A percentile compares a stretch with the other conserved stretches of the same genome.
phyloP scores from a whole-genome alignment of 179 eudicot genomes.

The Silene vulgaris region DNA sequence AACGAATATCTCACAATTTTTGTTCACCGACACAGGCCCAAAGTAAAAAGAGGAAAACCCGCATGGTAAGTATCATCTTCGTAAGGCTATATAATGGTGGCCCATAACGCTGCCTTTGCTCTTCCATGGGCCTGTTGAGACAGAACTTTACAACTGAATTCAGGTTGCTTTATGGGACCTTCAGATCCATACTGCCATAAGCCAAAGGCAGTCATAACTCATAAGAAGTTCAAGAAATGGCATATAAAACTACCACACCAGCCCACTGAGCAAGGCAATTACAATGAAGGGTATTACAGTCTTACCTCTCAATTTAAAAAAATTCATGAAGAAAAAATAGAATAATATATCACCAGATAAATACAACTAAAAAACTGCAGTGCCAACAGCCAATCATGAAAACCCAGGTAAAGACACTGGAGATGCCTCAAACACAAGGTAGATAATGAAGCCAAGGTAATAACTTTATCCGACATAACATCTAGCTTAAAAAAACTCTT shows the following conservation, averaged over 20 bases:
- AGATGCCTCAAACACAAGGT: not conserved
- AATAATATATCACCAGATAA: not conserved
- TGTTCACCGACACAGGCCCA: slow-evolving; percentile 55
- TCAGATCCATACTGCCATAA: not conserved
- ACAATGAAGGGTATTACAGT: not conserved
- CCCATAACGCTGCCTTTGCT: slow-evolving; percentile 92
- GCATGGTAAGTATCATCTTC: slow-evolving; percentile 59
- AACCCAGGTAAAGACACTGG: not conserved
- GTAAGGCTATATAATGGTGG: slow-evolving; percentile 93
- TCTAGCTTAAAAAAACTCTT: not conserved
- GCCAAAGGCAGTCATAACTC: not conserved
- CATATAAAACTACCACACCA: not conserved
- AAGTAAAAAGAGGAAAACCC: slow-evolving; percentile 51
- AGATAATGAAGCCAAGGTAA: not conserved
- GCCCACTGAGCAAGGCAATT: slow-evolving; percentile 3
- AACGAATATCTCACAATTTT: slow-evolving; percentile 57
- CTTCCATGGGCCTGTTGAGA: slow-evolving; percentile 90
- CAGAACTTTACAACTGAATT: slow-evolving; percentile 19
- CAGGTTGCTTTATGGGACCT: not conserved
- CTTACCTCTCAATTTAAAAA: not conserved
- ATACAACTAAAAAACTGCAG: not conserved
- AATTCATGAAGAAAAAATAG: not conserved
- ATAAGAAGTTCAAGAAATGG: not conserved
- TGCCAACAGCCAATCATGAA: slow-evolving; percentile 8
- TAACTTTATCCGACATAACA: not conserved